Evolutionary conservation across 2,329 filamentous ascomycete species (phyloP).

Genomic region (Curvularia eragrostidis): DNA sequence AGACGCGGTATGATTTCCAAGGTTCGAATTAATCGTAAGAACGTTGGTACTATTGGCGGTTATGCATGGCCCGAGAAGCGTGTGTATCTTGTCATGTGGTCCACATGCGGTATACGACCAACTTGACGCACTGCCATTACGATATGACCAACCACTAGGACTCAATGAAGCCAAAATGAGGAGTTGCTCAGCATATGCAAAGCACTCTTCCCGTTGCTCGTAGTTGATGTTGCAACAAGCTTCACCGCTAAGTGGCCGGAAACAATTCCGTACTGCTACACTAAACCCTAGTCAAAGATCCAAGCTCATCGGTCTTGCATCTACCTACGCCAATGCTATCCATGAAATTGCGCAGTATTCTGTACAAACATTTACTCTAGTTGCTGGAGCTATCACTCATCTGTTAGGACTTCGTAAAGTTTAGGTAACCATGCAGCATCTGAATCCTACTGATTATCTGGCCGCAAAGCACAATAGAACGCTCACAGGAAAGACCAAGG

Average conservation of each 20-base stretch:
- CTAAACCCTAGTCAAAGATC: neutral
- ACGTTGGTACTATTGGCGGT: neutral
- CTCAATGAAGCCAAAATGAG: neutral
- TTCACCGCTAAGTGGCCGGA: neutral
- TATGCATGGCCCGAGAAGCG: neutral
- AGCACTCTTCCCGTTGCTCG: neutral
- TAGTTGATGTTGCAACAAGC: neutral
- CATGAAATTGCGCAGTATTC: neutral
- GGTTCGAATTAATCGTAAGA: neutral
- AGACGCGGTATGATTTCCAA: slow-evolving; percentile 50
- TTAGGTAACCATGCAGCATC: neutral
- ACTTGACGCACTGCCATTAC: neutral
- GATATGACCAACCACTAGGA: neutral
- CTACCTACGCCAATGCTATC: neutral
- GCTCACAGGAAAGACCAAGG: neutral
- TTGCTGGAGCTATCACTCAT: neutral
- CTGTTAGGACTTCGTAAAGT: neutral
- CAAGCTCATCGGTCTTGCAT: neutral
- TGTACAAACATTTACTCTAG: neutral
- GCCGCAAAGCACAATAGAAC: neutral
- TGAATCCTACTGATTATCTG: too few species aligned
- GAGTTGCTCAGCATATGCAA: neutral
- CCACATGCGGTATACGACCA: neutral
- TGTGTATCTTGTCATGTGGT: neutral
- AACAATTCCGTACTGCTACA: neutral